Evolutionary conservation across 345 rosid genomes (phyloP), one percentile per base, ranked within the genome.

Genomic region (Camelina laxa): DNA sequence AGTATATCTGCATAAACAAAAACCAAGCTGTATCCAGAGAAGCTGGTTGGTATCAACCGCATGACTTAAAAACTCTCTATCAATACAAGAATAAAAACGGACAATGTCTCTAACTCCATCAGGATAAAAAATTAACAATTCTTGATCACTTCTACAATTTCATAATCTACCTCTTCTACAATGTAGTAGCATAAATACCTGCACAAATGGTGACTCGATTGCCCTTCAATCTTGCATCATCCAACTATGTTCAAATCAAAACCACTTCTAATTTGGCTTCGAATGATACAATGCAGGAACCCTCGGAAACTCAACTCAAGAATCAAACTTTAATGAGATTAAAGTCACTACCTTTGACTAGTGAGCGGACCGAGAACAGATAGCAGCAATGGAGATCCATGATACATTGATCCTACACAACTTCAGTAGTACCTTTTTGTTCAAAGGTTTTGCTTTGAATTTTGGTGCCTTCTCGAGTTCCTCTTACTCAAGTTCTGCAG

Each of bases 1-100:
- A 45, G 13, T 67, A 91, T 66, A 86, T 91, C 93, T 84, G 89
- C 89, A 75, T 82, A 67, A 67, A 85, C 88, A 82, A 87, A 75
- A 80, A 87, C 75, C 82, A 91, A 85, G 41, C 41, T 57, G 41
- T 30, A 57, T 57, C 61, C 61, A 31, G 41, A n/a, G n/a, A 9
- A 31, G 12, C 16, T n/a, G 16, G 61, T 31, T 57, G 21, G 61
- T 57, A 31, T 57, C n/a, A n/a, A n/a, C n/a, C n/a, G n/a, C n/a
- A n/a, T n/a, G n/a, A n/a, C n/a, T n/a, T n/a, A n/a, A n/a, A n/a
- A n/a, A n/a, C n/a, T n/a, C n/a, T n/a, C n/a, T n/a, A n/a, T n/a
- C 41, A 57, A 30, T 13, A 56, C 2, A 56, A 30, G 1, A n/a
- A 30, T 9, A 36, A 9, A 9, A 36, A 38, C 10, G 41, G 41